phyloP scores from a whole-genome alignment of 371 early-diverging fungal genomes.

The Actinomortierella ambigua region DNA sequence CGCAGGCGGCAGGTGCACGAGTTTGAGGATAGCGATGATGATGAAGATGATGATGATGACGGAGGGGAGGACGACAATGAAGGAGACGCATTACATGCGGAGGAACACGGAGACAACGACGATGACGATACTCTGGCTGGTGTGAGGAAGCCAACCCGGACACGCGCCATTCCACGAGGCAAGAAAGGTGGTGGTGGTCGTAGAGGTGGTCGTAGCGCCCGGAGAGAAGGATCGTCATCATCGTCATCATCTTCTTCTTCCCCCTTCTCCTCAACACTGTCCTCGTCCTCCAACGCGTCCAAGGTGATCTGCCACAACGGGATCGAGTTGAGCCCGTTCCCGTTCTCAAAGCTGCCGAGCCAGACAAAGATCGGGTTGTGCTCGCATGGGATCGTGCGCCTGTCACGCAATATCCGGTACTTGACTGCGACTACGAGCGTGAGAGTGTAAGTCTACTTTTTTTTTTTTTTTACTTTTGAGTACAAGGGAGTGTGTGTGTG shows the following conservation, averaged over 20 bases:
- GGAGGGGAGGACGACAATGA: not conserved
- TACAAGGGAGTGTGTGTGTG: too few species aligned
- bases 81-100: not conserved
- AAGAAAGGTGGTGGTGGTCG: not conserved
- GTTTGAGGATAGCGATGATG: slow-evolving; percentile 3
- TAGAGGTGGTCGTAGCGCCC: not conserved
- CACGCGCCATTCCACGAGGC: slow-evolving; percentile 4
- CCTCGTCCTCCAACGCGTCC: slow-evolving; percentile 4
- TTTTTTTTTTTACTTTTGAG: slow-evolving; percentile 3
- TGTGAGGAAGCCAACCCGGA: slow-evolving; percentile 21
- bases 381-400: slow-evolving; percentile 27
- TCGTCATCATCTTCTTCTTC: not conserved
- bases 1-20: not conserved
- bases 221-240: not conserved
- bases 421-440: slow-evolving; percentile 35
- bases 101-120: not conserved
- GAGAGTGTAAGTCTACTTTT: slow-evolving; percentile 26
- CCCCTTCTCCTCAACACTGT: not conserved
- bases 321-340: slow-evolving; percentile 23
- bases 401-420: slow-evolving; percentile 31
- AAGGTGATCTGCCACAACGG: slow-evolving; percentile 17
- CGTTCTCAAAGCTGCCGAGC: slow-evolving; percentile 36
- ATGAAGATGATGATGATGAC: slow-evolving; percentile 5
- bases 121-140: slow-evolving; percentile 12
- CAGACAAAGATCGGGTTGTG: slow-evolving; percentile 34